phyloP scores from a whole-genome alignment of 2,329 filamentous ascomycete species.

The Sporothrix curviconia region DNA sequence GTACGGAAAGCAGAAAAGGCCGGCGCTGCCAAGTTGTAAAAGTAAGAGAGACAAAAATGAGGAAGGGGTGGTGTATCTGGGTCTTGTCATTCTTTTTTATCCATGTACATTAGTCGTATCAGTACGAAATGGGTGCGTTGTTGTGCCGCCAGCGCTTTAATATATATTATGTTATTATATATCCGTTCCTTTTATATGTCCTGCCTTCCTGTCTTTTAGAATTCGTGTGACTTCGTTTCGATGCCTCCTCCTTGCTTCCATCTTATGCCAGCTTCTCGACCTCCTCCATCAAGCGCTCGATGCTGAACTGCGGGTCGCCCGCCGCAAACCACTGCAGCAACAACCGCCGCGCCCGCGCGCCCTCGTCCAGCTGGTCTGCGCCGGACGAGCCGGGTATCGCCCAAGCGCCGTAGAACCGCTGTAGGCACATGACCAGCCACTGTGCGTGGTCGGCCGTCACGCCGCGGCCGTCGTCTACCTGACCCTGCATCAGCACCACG shows the following conservation, averaged over 20 bases:
- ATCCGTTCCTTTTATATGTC: neutral
- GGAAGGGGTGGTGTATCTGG: no score
- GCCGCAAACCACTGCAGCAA: constrained; percentile 75
- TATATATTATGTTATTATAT: no score
- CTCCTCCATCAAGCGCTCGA: constrained; percentile 83
- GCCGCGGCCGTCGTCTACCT: constrained; percentile 68
- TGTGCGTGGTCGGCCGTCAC: constrained; percentile 75
- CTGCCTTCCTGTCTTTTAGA: neutral
- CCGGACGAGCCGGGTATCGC: constrained; percentile 33
- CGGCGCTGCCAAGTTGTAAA: constrained; percentile 35
- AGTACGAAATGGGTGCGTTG: no score
- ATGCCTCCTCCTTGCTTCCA: neutral
- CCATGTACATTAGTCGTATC: no score
- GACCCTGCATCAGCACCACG: constrained; percentile 79
- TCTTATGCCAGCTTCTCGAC: constrained; percentile 66
- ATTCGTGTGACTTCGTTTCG: no score
- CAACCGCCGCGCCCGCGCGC: constrained; percentile 55
- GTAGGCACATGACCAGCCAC: constrained; percentile 86
- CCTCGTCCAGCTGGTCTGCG: constrained; percentile 39
- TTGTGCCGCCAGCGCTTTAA: no score
- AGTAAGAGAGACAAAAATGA: neutral
- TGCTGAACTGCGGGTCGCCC: constrained; percentile 71
- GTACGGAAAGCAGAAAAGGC: constrained; percentile 32
- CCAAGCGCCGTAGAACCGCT: constrained; percentile 81
- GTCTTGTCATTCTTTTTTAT: no score